Evolutionary conservation across 768 basidiomycete species (phyloP), one percentile per base, ranked within the genome.

Genomic region (Dioszegia aurantiaca): DNA sequence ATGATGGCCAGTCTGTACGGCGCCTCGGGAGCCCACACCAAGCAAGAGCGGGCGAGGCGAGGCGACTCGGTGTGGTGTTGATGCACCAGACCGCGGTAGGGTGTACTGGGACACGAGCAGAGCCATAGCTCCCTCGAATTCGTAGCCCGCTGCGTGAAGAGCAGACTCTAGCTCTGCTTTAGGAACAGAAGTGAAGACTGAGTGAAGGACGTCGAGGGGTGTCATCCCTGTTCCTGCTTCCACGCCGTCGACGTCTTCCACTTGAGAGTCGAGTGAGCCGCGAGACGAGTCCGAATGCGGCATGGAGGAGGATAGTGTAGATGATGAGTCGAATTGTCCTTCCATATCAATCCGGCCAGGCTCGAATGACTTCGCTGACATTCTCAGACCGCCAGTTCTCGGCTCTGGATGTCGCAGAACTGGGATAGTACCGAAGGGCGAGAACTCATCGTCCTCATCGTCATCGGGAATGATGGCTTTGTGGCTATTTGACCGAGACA

Each of bases 81-180:
- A 80, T 6, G 63, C 17, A 78, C 77, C 31, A 77, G 74, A 33
- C 83, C 84, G 31, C 82, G 78, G 12, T 81, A 81, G 46, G 10
- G 65, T 69, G 49, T 74, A 66, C 21, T 63, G 59, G 64, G 94
- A 89, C 44, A 98, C 83, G 40, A 99, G 83, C 85, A 88, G 90
- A 1, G 87, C 89, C 89, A 98, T 98, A 12, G 95, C 87, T 39
- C 83, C 83, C 69, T 99, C 95, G 74, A 99, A 97, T 67, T 99
- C 94, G 73, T 89, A 99, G 2, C 85, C 90, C 64, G 90, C 88
- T 45, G 83, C 81, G 6, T 85, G 84, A 1, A 99, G 82, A 0
- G 94, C 94, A 55, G 97, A 92, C 77, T 98, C 94, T 6, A 99
- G 81, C 72, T 97, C 91, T 2, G 87, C 87, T 2, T 90, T 86